A percentile compares a stretch with the other conserved stretches of the same genome.
phyloP scores from a whole-genome alignment of 345 rosid species.

The Hibiscus tridactylites region DNA sequence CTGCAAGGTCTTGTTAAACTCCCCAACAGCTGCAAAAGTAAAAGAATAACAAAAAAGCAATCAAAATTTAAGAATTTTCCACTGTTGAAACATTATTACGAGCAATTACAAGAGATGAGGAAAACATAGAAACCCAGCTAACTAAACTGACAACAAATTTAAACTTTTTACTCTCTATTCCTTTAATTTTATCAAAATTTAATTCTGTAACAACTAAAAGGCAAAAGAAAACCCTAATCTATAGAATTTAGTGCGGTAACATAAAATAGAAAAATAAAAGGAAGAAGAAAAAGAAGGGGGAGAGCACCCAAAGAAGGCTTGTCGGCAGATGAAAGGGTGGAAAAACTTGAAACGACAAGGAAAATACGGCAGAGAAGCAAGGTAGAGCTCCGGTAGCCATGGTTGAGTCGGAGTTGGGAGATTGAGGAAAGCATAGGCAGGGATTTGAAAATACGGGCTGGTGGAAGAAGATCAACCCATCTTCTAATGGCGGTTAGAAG shows the following conservation, averaged over 20 bases:
- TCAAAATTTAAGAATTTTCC: not conserved
- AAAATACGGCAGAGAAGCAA: constrained; percentile 19
- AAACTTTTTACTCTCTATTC: not conserved
- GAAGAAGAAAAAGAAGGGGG: not conserved
- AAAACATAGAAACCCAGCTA: not conserved
- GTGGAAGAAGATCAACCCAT: too few relatives aligned
- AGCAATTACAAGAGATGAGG: not conserved
- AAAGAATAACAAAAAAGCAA: not conserved
- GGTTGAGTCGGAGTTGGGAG: not conserved
- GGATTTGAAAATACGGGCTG: too few relatives aligned
- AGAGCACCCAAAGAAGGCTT: constrained; percentile 39
- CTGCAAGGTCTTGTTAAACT: constrained; percentile 23
- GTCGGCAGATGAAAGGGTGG: constrained; percentile 19
- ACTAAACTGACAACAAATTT: not conserved
- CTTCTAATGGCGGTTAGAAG: too few relatives aligned
- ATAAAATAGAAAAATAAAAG: not conserved
- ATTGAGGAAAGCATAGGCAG: too few relatives aligned
- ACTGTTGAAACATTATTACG: not conserved
- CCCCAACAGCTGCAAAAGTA: constrained; percentile 44
- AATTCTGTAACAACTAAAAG: not conserved
- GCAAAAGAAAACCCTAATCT: constrained; percentile 31
- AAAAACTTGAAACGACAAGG: constrained; percentile 15
- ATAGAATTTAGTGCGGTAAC: constrained; percentile 1
- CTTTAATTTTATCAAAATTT: not conserved
- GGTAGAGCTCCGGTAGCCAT: constrained; percentile 37